These are phyloP conservation scores for Pseudocercospora pini-densiflorae DNA, from an alignment of 2,329 filamentous ascomycete species.

Conservation along the genomic window DNA sequence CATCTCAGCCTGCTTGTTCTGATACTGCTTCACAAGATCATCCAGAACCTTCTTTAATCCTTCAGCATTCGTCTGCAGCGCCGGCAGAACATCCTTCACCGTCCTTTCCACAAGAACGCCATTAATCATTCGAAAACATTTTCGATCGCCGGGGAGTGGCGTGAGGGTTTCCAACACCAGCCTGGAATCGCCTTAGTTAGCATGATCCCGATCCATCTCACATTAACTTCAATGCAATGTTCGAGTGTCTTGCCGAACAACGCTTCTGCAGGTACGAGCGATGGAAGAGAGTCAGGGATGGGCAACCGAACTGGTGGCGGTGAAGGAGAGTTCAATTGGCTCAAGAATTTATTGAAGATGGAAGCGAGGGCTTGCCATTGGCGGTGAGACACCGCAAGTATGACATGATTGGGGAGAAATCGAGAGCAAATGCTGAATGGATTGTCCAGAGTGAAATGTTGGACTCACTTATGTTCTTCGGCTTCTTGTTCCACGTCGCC, in stretches of 20 bases:
- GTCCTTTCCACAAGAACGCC: slow-evolving; percentile 94
- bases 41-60: slow-evolving; percentile 93
- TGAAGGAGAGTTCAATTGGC: slow-evolving; percentile 42
- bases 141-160: slow-evolving; percentile 81
- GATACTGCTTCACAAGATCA: slow-evolving; percentile 95
- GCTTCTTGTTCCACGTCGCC: slow-evolving; percentile 97
- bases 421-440: background rate
- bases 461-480: slow-evolving; percentile 90
- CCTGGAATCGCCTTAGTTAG: slow-evolving; percentile 53
- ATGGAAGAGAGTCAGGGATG: background rate
- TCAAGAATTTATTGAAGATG: slow-evolving; percentile 3
- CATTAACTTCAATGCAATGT: background rate
- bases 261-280: slow-evolving; percentile 1
- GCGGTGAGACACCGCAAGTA: slow-evolving; percentile 36
- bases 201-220: background rate
- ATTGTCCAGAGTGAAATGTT: background rate
- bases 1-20: slow-evolving; percentile 89
- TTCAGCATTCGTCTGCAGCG: slow-evolving; percentile 90
- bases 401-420: slow-evolving; percentile 14
- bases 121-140: slow-evolving; percentile 99
- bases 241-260: background rate
- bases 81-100: slow-evolving; percentile 88
- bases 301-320: slow-evolving; percentile 26
- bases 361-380: slow-evolving; percentile 16
- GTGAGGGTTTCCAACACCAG: slow-evolving; percentile 91